phyloP scores from a whole-genome alignment of 1,139 yeast genomes.

The Yamadazyma blattariae region DNA sequence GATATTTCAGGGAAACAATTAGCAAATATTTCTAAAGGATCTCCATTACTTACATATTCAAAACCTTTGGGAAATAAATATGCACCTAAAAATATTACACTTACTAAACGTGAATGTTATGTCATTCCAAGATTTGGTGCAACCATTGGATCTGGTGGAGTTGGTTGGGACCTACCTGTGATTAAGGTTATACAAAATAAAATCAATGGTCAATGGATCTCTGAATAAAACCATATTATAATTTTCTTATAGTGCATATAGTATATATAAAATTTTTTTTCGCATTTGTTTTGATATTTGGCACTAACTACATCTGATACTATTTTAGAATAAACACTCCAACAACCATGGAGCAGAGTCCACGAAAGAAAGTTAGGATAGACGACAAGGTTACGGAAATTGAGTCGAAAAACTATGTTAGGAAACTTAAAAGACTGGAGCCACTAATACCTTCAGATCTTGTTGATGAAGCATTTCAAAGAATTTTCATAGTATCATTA shows the following conservation, averaged over 20 bases:
- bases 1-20: slow-evolving; percentile 75
- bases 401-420: neutral
- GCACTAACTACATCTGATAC: neutral
- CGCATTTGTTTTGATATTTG: slow-evolving; percentile 4
- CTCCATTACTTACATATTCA: slow-evolving; percentile 76
- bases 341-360: slow-evolving; percentile 1
- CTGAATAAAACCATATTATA: too few species aligned
- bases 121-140: slow-evolving; percentile 93
- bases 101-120: slow-evolving; percentile 77
- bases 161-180: slow-evolving; percentile 93
- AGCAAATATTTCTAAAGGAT: slow-evolving; percentile 70
- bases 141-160: slow-evolving; percentile 74
- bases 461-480: slow-evolving; percentile 80
- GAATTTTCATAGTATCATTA: slow-evolving; percentile 61
- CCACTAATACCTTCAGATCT: slow-evolving; percentile 51
- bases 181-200: slow-evolving; percentile 72
- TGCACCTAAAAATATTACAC: slow-evolving; percentile 66
- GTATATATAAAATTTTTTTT: too few species aligned
- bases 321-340: neutral
- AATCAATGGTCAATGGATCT: slow-evolving; percentile 58
- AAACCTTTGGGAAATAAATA: slow-evolving; percentile 91
- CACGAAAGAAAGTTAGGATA: slow-evolving; percentile 14
- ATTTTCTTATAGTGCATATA: too few species aligned
- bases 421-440: neutral
- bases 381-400: slow-evolving; percentile 13